Conservation (phyloP, 2,329 filamentous ascomycete genomes). For the Rosellinia necatrix region DNA sequence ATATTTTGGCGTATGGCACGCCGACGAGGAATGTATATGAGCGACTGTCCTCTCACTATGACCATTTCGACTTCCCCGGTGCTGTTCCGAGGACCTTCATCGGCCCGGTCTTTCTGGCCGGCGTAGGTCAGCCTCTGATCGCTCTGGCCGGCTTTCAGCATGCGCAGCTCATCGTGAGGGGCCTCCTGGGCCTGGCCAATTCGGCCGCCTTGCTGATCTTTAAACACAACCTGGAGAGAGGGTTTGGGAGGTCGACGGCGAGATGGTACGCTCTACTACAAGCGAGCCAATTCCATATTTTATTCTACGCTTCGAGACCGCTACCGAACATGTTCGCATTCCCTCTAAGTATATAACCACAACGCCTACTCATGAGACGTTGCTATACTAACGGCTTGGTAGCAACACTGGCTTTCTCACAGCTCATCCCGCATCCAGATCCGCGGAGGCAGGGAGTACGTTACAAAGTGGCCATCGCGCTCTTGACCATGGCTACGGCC, state of each 20-base stretch:
- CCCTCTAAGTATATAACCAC: conserved; percentile 67
- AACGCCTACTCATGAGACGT: background rate
- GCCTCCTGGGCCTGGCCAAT: conserved; percentile 78
- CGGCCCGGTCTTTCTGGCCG: conserved; percentile 77
- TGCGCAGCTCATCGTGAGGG: conserved; percentile 69
- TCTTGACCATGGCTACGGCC: conserved; percentile 79
- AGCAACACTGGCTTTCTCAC: conserved; percentile 69
- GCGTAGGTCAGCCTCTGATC: conserved; percentile 69
- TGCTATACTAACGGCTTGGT: conserved; percentile 7
- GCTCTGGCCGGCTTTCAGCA: conserved; percentile 58
- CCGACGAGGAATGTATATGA: conserved; percentile 60
- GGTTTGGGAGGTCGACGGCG: conserved; percentile 70
- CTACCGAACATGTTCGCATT: conserved; percentile 98
- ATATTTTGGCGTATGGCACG: conserved; percentile 81
- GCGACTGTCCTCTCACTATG: conserved; percentile 69
- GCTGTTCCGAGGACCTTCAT: conserved; percentile 91
- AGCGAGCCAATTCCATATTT: conserved; percentile 85
- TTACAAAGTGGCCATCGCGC: conserved; percentile 68
- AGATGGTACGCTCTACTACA: conserved; percentile 83
- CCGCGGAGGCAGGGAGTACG: conserved; percentile 45
- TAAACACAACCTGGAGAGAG: conserved; percentile 62
- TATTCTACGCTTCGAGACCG: conserved; percentile 90
- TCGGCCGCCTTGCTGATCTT: conserved; percentile 70
- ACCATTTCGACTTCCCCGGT: conserved; percentile 89
- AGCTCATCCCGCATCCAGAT: conserved; percentile 47